Evolutionary conservation across 73 alveolate species (phyloP), one percentile per base, ranked within the genome.

Genomic region (Urostyla sp.): DNA sequence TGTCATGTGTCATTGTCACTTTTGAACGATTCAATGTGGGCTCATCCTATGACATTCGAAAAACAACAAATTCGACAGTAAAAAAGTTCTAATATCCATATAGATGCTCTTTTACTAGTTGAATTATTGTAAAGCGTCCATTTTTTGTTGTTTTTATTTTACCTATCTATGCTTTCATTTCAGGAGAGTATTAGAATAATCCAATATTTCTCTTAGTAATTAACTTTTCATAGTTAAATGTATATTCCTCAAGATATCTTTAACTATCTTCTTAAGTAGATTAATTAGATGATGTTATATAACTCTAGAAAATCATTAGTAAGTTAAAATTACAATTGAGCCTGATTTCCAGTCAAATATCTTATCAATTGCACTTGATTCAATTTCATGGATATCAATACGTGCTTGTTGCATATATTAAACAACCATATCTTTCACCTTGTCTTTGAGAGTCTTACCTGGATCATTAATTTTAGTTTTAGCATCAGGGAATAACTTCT

Each of bases 21-120:
- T 63, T 63, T 24, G 20, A 63, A 13, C 36, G 37, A 5, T 50
- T 50, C 7, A 63, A 32, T 36, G 61, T 36, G 26, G 7, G 8
- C 11, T 63, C 79, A 45, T 63, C 79, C 26, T 60, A n/a, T n/a
- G 51, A 40, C 18, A 15, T 49, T 30, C 69, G 21, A 30, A 69
- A 69, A 10, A 69, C 34, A 26, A 69, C 52, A 46, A 69, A 46
- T 32, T 69, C 83, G 8, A 31, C 23, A 1, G 83, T 69, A 5
- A 13, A 24, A 31, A 69, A 46, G 5, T 69, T 69, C 30, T 44
- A 46, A 20, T 44, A 4, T 36, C 66, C 56, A 49, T 46, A 69
- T 6, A 69, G 10, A 36, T 69, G 83, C 21, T 69, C 83, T 26
- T 69, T 69, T n/a, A 69, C 2, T 1, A 69, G 69, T 30, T 69